Evolutionary conservation across 352 stramenopile genomes (phyloP).

Genomic region (Globisporangium radiosum): DNA sequence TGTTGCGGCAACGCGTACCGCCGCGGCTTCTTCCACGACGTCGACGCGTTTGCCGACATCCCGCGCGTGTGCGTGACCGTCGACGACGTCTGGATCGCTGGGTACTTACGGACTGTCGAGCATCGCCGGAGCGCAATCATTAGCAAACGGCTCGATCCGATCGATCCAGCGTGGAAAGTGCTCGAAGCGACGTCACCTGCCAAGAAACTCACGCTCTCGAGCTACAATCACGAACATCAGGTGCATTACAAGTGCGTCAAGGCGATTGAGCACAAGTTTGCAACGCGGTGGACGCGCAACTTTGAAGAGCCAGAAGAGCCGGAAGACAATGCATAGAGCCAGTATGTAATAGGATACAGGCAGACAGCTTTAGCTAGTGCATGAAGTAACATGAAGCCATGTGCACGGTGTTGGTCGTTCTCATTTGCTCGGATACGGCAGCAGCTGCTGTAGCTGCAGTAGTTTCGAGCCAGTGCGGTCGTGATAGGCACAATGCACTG

Average conservation of each 20-base stretch:
- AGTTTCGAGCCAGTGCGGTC: too few relatives aligned
- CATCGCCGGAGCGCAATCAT: constrained; percentile 51
- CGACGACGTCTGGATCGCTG: constrained; percentile 79
- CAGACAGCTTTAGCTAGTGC: neutral
- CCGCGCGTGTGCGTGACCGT: constrained; percentile 67
- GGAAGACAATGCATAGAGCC: constrained; percentile 6
- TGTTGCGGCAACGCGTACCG: constrained; percentile 71
- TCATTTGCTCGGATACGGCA: too few relatives aligned
- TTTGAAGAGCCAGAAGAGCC: constrained; percentile 32
- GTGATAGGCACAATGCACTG: too few relatives aligned
- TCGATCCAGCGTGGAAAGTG: constrained; percentile 61
- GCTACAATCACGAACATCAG: constrained; percentile 75
- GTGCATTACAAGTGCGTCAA: constrained; percentile 81
- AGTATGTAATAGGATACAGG: neutral
- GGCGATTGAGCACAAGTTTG: constrained; percentile 58
- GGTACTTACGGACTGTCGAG: constrained; percentile 68
- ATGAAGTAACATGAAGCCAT: too few relatives aligned
- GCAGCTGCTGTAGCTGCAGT: too few relatives aligned
- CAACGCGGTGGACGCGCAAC: constrained; percentile 59
- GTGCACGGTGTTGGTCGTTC: too few relatives aligned
- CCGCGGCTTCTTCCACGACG: constrained; percentile 64
- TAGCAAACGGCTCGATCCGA: constrained; percentile 70
- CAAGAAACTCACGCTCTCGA: constrained; percentile 68
- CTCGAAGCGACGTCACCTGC: constrained; percentile 35
- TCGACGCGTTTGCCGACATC: constrained; percentile 63